phyloP scores from a whole-genome alignment of 31 red algal species.

The Porphyra umbilicalis region DNA sequence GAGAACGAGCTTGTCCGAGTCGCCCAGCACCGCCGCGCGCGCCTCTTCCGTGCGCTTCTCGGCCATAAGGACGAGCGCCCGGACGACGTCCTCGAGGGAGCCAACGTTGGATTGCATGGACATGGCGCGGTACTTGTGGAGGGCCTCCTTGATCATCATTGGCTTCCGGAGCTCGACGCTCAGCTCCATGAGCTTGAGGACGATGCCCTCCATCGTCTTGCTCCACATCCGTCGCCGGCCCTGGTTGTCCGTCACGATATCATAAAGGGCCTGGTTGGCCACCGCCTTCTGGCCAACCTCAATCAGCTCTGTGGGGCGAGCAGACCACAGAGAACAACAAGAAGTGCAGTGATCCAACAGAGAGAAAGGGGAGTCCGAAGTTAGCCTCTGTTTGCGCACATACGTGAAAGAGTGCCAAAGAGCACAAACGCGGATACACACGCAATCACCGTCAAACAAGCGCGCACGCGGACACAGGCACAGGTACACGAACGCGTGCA shows the following conservation, averaged over 20 bases:
- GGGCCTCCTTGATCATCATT: conserved; percentile 84
- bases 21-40: conserved; percentile 15
- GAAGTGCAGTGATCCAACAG: background rate
- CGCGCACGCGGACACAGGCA: background rate
- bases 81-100: conserved; percentile 90
- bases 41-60: conserved; percentile 66
- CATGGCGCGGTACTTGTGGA: conserved; percentile 95
- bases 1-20: conserved; percentile 41
- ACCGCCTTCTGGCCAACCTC: conserved; percentile 79
- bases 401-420: too few relatives aligned
- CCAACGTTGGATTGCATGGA: conserved; percentile 68
- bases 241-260: conserved; percentile 94
- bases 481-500: background rate
- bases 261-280: conserved; percentile 82
- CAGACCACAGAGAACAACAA: background rate
- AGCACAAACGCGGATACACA: background rate
- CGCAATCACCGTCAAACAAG: background rate
- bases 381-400: too few relatives aligned
- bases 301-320: conserved; percentile 48
- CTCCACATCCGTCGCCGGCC: conserved; percentile 85
- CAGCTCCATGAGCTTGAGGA: conserved; percentile 95
- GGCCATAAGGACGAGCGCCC: conserved; percentile 40
- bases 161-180: conserved; percentile 77
- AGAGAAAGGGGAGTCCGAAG: conserved; percentile 1
- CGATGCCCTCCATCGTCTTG: conserved; percentile 95